These are phyloP conservation scores for Tolypocladium inflatum DNA, from an alignment of 2,329 filamentous ascomycete genomes.

Conservation along the genomic window DNA sequence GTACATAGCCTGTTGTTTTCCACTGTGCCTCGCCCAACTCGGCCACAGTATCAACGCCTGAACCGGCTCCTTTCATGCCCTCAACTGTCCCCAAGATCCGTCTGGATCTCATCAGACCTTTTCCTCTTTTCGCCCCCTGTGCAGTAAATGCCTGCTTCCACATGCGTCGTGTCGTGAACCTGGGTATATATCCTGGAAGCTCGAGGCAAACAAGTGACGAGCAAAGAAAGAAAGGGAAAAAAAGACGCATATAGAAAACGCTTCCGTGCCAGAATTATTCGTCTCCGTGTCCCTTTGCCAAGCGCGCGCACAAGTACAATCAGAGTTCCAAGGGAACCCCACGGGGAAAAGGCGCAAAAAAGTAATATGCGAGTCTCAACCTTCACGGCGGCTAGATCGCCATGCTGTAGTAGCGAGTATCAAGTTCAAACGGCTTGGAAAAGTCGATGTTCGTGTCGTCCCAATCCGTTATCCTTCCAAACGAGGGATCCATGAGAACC, in stretches of 20 bases:
- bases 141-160: background rate
- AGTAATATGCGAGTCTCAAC: background rate
- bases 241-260: constrained; percentile 1
- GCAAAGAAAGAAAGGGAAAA: constrained; percentile 2
- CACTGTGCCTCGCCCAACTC: background rate
- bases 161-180: constrained; percentile 3
- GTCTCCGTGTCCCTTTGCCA: background rate
- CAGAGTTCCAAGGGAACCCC: background rate
- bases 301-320: background rate
- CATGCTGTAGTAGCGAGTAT: constrained; percentile 29
- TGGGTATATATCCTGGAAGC: constrained; percentile 20
- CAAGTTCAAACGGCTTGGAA: constrained; percentile 42
- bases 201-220: constrained; percentile 6
- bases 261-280: background rate
- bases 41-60: background rate
- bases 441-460: constrained; percentile 43
- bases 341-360: background rate
- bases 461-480: constrained; percentile 26
- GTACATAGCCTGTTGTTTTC: background rate
- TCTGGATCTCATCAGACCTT: background rate
- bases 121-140: background rate
- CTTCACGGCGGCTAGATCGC: constrained; percentile 10
- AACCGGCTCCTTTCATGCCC: background rate
- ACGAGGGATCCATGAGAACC: constrained; percentile 15
- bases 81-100: background rate